phyloP scores from a whole-genome alignment of 805 yeast genomes.

The Myxozyma vanderwaltii region DNA sequence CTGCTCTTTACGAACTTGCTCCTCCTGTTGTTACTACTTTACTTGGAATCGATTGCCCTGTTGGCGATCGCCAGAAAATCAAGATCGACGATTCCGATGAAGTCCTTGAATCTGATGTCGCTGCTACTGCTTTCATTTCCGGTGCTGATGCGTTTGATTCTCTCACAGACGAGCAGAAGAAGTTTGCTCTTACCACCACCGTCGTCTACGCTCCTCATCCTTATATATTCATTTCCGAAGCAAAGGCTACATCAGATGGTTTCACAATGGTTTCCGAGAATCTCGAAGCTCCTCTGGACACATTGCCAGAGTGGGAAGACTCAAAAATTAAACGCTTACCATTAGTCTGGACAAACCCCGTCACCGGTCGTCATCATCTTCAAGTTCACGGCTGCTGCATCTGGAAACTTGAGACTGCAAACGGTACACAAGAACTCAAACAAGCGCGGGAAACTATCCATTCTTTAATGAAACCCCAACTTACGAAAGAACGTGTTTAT shows the following conservation, averaged over 20 bases:
- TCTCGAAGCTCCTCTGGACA: constrained; percentile 64
- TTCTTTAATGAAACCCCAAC: constrained; percentile 81
- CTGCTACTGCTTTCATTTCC: constrained; percentile 86
- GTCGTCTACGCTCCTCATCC: constrained; percentile 94
- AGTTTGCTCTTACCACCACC: constrained; percentile 72
- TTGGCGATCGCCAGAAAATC: constrained; percentile 54
- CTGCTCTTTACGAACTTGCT: constrained; percentile 80
- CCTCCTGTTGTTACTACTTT: constrained; percentile 88
- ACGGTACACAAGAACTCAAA: constrained; percentile 64
- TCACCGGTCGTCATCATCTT: constrained; percentile 76
- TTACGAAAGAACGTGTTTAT: constrained; percentile 69
- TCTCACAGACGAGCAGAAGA: constrained; percentile 68
- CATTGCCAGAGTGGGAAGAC: constrained; percentile 83
- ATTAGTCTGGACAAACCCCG: constrained; percentile 90
- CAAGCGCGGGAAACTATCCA: constrained; percentile 76
- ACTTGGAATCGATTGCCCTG: constrained; percentile 78
- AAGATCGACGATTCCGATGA: constrained; percentile 68
- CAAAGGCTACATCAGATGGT: constrained; percentile 83
- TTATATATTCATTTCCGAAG: constrained; percentile 77
- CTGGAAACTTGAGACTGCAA: constrained; percentile 57
- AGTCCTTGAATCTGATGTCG: constrained; percentile 67
- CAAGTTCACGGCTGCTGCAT: constrained; percentile 91
- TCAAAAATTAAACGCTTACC: constrained; percentile 76
- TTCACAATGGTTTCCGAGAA: constrained; percentile 82
- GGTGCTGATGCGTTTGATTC: constrained; percentile 77